Evolutionary conservation across 1,284 basidiomycete species (phyloP).

Genomic region (Puccinia hordei): DNA sequence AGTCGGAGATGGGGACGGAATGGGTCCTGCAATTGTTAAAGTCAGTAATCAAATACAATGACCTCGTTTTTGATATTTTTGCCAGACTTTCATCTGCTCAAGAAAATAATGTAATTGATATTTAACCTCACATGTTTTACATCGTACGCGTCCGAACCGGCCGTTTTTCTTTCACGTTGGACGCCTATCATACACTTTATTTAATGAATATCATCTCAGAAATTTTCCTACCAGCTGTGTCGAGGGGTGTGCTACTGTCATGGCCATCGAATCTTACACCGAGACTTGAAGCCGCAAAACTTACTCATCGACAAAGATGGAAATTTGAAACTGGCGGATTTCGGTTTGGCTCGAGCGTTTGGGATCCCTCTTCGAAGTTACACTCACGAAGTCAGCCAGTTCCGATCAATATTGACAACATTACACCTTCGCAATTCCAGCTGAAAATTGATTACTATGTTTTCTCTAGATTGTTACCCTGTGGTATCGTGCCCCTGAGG

Average conservation of each 20-base stretch:
- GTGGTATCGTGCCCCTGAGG: slow-evolving; percentile 98
- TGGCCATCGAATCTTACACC: slow-evolving; percentile 90
- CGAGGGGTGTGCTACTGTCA: slow-evolving; percentile 92
- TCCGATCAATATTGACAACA: not conserved
- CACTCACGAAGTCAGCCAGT: slow-evolving; percentile 80
- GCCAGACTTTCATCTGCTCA: no score
- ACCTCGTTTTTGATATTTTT: no score
- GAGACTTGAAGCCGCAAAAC: slow-evolving; percentile 97
- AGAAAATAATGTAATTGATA: not conserved
- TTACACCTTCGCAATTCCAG: not conserved
- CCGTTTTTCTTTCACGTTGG: not conserved
- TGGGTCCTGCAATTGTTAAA: slow-evolving; percentile 77
- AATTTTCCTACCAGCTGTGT: slow-evolving; percentile 84
- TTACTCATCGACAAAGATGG: slow-evolving; percentile 85
- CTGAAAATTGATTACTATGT: not conserved
- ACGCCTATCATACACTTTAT: not conserved
- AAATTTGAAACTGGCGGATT: slow-evolving; percentile 93
- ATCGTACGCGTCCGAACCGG: not conserved
- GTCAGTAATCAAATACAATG: slow-evolving; percentile 63
- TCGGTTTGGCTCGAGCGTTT: slow-evolving; percentile 93
- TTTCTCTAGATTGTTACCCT: slow-evolving; percentile 82
- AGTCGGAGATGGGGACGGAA: slow-evolving; percentile 63
- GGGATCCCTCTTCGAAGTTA: slow-evolving; percentile 97
- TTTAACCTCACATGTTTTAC: not conserved
- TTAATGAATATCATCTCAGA: slow-evolving; percentile 64